phyloP scores from a whole-genome alignment of 2,329 filamentous ascomycete genomes.

The Penicillium sp. region DNA sequence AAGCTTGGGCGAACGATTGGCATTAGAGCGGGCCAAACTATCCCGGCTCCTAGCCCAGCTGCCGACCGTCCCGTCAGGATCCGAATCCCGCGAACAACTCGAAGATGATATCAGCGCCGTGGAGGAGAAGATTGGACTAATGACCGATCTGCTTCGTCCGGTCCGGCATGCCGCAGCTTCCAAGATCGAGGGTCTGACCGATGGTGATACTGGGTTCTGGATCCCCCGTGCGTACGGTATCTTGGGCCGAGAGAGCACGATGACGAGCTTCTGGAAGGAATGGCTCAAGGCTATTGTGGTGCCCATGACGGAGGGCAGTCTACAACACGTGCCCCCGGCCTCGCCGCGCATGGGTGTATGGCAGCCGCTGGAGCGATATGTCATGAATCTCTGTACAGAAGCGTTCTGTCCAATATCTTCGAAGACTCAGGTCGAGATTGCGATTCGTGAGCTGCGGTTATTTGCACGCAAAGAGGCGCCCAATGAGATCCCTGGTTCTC shows the following conservation, averaged over 20 bases:
- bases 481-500: conserved; percentile 89
- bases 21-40: conserved; percentile 81
- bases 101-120: conserved; percentile 94
- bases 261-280: conserved; percentile 96
- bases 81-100: conserved; percentile 73
- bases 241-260: conserved; percentile 75
- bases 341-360: conserved; percentile 89
- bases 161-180: conserved; percentile 91
- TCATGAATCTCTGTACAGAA: conserved; percentile 94
- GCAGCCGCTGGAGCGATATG: conserved; percentile 95
- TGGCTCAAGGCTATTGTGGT: conserved; percentile 93
- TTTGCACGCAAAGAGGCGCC: conserved; percentile 89
- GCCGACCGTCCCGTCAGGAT: conserved; percentile 76
- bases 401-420: conserved; percentile 89
- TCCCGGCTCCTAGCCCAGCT: conserved; percentile 83
- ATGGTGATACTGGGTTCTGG: conserved; percentile 94
- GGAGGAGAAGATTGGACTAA: conserved; percentile 94
- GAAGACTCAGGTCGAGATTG: conserved; percentile 91
- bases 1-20: conserved; percentile 84
- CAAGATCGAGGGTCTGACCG: conserved; percentile 94
- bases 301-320: conserved; percentile 85
- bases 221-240: conserved; percentile 91
- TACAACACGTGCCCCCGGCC: conserved; percentile 79
- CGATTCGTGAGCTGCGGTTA: conserved; percentile 81
- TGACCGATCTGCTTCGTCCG: conserved; percentile 92